Evolutionary conservation across 2,329 filamentous ascomycete species (phyloP), one percentile per base, ranked within the genome.

Genomic region (Metarhizium brunneum): DNA sequence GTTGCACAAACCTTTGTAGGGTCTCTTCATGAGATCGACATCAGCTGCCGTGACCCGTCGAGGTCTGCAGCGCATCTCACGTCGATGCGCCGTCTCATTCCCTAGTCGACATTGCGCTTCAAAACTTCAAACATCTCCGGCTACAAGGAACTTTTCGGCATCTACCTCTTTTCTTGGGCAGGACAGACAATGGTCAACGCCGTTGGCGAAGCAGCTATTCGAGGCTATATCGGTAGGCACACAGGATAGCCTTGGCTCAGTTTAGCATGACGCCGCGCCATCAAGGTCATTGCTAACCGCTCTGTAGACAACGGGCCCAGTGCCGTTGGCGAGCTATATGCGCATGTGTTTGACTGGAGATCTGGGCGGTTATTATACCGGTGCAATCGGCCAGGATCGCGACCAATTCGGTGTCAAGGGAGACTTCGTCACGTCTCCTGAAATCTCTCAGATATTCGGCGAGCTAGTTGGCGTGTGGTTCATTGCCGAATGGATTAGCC

Each of bases 361-460:
- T 58, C 74, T 90, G 43, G 91, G 90, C 57, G 94, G 94, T 54
- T 99, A 99, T 75, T 99, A 99, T 73, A 97, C 91, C 0, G 83
- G 86, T 5, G 82, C 84, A 29, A 79, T 86, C 47, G 79, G 80
- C 8, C 73, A 83, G 57, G 85, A 81, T 20, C 82, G 85, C 50
- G 92, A 96, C 66, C 92, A 92, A 60, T 99, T 99, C 64, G 94
- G 94, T n/a, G 76, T 82, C 55, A 88, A 90, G 66, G 94, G 94
- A 30, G 94, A 99, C 71, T 99, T 99, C 67, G 87, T 97, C 53
- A 99, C 94, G 0, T 96, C 92, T 0, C 94, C 94, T 0, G 94
- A 99, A 71, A 97, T 99, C 64, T 96, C 92, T 1, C 94, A 97
- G 68, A 82, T 97, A 13, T 99, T 99, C 72, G 94, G 94, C 29